Conservation (phyloP, 2,329 filamentous ascomycete species). For the Tetracladium maxilliforme region DNA sequence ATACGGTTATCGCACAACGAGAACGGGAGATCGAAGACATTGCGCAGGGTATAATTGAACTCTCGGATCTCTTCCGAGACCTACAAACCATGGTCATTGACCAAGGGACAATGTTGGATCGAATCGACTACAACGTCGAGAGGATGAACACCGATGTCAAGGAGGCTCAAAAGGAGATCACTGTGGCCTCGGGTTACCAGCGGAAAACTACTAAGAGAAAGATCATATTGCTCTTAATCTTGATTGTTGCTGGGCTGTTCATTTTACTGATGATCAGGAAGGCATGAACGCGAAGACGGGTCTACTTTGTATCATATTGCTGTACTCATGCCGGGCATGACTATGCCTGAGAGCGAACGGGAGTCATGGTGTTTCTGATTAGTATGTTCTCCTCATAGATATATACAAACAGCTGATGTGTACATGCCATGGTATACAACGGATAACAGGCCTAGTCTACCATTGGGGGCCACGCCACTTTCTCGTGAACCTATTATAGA, state of each 20-base stretch:
- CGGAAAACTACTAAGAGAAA: conserved; percentile 79
- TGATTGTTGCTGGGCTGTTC: conserved; percentile 76
- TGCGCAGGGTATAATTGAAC: conserved; percentile 91
- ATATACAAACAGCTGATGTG: no score
- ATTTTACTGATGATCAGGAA: conserved; percentile 72
- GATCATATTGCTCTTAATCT: conserved; percentile 73
- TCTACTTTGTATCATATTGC: no score
- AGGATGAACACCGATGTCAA: conserved; percentile 90
- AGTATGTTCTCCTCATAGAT: no score
- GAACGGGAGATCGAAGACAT: conserved; percentile 97
- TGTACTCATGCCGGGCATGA: no score
- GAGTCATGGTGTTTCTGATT: no score
- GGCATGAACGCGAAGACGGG: conserved; percentile 38
- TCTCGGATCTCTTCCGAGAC: conserved; percentile 93
- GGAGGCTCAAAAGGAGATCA: conserved; percentile 81
- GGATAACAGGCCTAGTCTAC: no score
- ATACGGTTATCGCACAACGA: conserved; percentile 74
- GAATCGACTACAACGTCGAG: conserved; percentile 97
- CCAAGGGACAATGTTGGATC: conserved; percentile 79
- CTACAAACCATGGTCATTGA: conserved; percentile 92
- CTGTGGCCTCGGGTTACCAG: conserved; percentile 79
- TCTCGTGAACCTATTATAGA: no score
- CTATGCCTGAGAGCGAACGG: no score
- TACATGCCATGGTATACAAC: no score
- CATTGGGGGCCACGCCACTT: no score